phyloP scores from a whole-genome alignment of 305 asterid species.

The Withania somnifera region DNA sequence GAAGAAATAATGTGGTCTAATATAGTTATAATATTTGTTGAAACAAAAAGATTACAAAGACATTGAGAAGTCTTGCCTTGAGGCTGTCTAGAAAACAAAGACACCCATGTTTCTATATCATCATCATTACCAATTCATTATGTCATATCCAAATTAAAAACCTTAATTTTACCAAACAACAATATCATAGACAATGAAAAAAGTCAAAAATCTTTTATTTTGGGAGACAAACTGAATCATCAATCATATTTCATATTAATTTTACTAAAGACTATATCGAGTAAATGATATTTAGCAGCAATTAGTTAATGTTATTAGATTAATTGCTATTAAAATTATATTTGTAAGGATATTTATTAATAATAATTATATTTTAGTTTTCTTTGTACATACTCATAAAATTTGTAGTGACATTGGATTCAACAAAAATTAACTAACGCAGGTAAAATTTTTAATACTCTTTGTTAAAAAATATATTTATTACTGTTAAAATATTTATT shows the following conservation, averaged over 20 bases:
- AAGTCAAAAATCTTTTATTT: not conserved
- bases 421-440: too few species aligned
- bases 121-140: not conserved
- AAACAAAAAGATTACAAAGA: not conserved
- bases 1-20: not conserved
- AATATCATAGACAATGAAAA: not conserved
- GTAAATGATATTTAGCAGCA: not conserved
- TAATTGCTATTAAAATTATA: too few species aligned
- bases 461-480: too few species aligned
- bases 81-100: not conserved
- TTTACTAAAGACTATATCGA: not conserved
- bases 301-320: too few species aligned
- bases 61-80: not conserved
- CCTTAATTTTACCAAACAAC: not conserved
- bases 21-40: not conserved
- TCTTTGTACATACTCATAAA: too few species aligned
- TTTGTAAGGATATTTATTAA: too few species aligned
- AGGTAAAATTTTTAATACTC: too few species aligned
- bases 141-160: not conserved
- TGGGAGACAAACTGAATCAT: not conserved
- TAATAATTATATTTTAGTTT: too few species aligned
- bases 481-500: too few species aligned
- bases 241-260: not conserved
- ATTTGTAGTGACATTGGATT: too few species aligned
- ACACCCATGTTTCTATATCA: not conserved